These are phyloP conservation scores for Neurospora sp. DNA, from an alignment of 495 filamentous ascomycete species.

Conservation along the genomic window DNA sequence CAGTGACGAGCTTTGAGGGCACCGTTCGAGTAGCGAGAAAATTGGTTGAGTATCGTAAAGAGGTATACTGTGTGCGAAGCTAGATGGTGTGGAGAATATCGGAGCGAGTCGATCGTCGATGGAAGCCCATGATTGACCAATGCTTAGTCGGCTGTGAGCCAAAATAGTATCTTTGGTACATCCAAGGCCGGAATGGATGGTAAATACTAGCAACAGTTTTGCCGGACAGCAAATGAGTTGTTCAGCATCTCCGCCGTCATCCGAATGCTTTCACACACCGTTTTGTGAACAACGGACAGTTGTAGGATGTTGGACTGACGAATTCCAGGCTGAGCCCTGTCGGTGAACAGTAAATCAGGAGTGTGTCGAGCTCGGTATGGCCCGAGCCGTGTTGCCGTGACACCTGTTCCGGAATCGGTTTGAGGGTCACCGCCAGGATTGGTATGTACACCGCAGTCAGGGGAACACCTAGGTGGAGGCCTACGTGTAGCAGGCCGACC, in stretches of 20 bases:
- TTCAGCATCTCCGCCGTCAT: not conserved
- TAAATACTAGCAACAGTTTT: not conserved
- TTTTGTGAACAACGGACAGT: not conserved
- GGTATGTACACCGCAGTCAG: conserved; percentile 8
- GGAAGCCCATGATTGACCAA: not conserved
- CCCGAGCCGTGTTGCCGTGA: not conserved
- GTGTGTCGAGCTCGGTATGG: not conserved
- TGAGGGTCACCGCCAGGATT: not conserved
- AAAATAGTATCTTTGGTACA: not conserved
- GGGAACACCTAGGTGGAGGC: not conserved
- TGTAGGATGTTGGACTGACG: not conserved
- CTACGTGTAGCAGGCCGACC: not conserved
- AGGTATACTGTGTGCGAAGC: not conserved
- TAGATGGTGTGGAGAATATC: not conserved
- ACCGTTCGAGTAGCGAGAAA: not conserved
- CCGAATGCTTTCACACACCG: not conserved
- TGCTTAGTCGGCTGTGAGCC: not conserved
- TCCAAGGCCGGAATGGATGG: not conserved
- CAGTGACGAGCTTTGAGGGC: not conserved
- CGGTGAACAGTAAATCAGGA: not conserved
- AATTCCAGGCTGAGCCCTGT: not conserved
- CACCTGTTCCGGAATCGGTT: not conserved
- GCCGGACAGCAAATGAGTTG: not conserved
- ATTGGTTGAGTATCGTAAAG: not conserved
- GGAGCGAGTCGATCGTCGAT: not conserved